These are phyloP conservation scores for Yarrowia hollandica DNA, from an alignment of 805 yeast genomes.

Conservation along the genomic window DNA sequence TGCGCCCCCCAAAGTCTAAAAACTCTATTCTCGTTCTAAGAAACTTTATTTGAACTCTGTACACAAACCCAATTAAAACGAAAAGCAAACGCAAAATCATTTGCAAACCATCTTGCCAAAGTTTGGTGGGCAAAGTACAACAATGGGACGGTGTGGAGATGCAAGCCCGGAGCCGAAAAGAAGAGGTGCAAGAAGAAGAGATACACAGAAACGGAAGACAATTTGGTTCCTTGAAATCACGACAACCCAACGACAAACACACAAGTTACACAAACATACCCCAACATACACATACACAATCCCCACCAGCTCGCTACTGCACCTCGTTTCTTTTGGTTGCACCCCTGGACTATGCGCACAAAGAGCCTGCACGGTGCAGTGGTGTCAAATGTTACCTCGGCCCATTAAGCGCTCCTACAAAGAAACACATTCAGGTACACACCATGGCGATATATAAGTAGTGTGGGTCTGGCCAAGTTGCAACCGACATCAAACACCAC, in stretches of 20 bases:
- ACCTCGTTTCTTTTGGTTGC: neutral
- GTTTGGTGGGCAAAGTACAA: neutral
- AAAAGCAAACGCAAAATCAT: neutral
- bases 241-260: no score
- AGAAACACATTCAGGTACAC: slow-evolving; percentile 12
- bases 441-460: slow-evolving; percentile 8
- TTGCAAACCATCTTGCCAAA: neutral
- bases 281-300: neutral
- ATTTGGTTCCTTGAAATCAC: no score
- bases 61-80: neutral
- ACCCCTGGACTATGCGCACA: neutral
- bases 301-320: neutral
- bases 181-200: no score
- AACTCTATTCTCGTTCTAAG: neutral
- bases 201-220: no score
- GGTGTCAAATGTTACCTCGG: neutral
- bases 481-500: no score
- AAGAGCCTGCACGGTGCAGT: neutral
- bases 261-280: no score
- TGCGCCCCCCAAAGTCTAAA: no score
- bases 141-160: neutral
- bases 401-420: neutral
- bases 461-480: no score
- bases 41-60: neutral
- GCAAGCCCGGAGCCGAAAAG: no score